Evolutionary conservation across 2,329 filamentous ascomycete genomes (phyloP).

Genomic region (Spiromastix sp.): DNA sequence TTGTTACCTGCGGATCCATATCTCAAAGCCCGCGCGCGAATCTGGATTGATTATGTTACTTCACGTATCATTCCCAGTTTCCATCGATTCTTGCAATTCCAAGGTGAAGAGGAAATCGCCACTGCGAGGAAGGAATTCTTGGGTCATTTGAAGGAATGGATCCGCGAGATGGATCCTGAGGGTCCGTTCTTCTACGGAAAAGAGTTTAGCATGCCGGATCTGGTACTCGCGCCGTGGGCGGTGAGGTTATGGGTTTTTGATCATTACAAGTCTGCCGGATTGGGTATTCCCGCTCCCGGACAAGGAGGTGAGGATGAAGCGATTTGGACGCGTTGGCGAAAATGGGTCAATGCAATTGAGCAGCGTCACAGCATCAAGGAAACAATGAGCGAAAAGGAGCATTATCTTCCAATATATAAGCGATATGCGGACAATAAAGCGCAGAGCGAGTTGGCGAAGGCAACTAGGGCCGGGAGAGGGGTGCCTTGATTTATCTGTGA

Average conservation of each 20-base stretch:
- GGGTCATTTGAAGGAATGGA: conserved; percentile 48
- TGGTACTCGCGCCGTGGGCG: conserved; percentile 63
- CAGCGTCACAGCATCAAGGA: conserved; percentile 52
- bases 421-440: conserved; percentile 57
- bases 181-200: conserved; percentile 61
- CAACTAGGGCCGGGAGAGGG: conserved; percentile 52
- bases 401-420: conserved; percentile 61
- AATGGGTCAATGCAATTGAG: conserved; percentile 52
- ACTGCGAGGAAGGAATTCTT: conserved; percentile 49
- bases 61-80: conserved; percentile 58
- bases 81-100: conserved; percentile 49
- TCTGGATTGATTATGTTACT: conserved; percentile 67
- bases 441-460: conserved; percentile 50
- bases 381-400: conserved; percentile 57
- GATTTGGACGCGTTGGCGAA: conserved; percentile 55
- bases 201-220: conserved; percentile 56
- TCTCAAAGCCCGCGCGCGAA: conserved; percentile 51
- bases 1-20: conserved; percentile 55
- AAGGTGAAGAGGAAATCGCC: conserved; percentile 26
- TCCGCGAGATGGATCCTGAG: conserved; percentile 47
- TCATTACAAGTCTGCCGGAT: conserved; percentile 54
- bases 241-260: conserved; percentile 64
- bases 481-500: not conserved
- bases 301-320: conserved; percentile 43
- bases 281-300: conserved; percentile 40